Percentiles rank a stretch among this genome's conserved stretches.
These are phyloP conservation scores for Eucalyptus decipiens DNA, from an alignment of 345 rosid genomes.

Conservation along the genomic window DNA sequence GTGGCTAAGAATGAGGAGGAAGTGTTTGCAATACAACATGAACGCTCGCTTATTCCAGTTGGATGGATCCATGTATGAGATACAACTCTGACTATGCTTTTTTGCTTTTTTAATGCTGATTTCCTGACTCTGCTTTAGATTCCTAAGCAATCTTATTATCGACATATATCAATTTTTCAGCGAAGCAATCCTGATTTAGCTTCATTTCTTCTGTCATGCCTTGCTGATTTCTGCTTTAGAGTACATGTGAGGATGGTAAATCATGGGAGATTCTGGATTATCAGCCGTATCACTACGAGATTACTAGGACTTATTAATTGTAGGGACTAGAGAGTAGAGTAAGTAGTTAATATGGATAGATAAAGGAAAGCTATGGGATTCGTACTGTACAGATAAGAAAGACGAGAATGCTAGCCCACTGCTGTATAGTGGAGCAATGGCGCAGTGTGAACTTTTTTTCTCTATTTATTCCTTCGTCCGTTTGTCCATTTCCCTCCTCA, in stretches of 20 bases:
- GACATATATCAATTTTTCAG: not conserved
- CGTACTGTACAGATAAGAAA: not conserved
- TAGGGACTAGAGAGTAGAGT: not conserved
- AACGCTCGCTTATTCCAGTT: constrained; percentile 56
- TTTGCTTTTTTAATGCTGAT: not conserved
- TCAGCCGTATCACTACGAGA: not conserved
- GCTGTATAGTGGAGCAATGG: not conserved
- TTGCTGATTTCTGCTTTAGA: not conserved
- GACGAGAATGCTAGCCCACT: not conserved
- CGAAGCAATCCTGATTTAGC: not conserved
- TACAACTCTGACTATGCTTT: not conserved
- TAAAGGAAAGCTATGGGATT: not conserved
- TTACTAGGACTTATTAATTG: not conserved
- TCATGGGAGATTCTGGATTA: not conserved
- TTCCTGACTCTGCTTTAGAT: not conserved
- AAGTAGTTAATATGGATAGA: not conserved
- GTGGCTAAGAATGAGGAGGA: constrained; percentile 80
- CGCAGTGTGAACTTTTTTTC: not conserved
- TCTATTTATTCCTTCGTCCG: not conserved
- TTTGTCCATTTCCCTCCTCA: not conserved
- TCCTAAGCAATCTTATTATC: not conserved
- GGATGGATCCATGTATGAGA: constrained; percentile 86
- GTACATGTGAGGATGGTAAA: not conserved
- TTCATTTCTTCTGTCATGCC: not conserved
- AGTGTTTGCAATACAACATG: constrained; percentile 71